Base-by-base conservation (phyloP, 2,329 filamentous ascomycete genomes). In the Colletotrichum plurivorum region DNA sequence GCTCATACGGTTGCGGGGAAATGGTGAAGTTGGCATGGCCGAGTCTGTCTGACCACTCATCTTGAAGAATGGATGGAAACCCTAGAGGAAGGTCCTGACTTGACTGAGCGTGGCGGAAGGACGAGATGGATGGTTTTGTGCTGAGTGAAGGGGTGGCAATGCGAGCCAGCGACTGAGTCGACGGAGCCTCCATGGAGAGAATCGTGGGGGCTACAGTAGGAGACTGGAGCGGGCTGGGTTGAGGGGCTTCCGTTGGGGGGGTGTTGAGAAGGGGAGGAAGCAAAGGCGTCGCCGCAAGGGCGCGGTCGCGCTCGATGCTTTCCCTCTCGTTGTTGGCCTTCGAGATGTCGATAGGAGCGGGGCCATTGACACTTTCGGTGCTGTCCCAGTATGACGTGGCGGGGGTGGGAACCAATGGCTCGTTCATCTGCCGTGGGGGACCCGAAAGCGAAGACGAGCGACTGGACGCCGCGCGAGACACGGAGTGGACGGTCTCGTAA, bases 21-120 rank as follows among this genome's bases (percentile, higher is more conserved):
- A 98, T 97, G 74, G 89, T 95, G 78, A 97, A 98, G 82, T 98
- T 97, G 72, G 95, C 95, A 78, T 98, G 95, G 31, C 95, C 95
- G 15, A 98, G 88, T 65, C 90, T 90, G 76, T 92, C 89, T 1
- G 93, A 92, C 95, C 95, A 98, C 73, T 92, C 90, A 77, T 90
- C 89, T 63, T 92, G 89, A 39, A 91, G 83, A 71, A 94, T 89
- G 5, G 88, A 86, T 4, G 90, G 88, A 16, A 92, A 88, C 5
- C 88, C 85, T 43, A 87, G 83, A 59, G 79, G 87, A 73, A 78
- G 82, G 73, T 81, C 86, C 78, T 75, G 78, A 77, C 76, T 76
- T 54, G 75, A 76, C 52, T 73, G 73, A 8, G 20, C 41, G 15
- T 85, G 81, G 67, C 86, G 85, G 73, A 92, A 87, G 2, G 90